Percentiles rank a stretch among this genome's conserved stretches.
phyloP scores from a whole-genome alignment of 179 eudicot genomes.

The Nepenthes alata region DNA sequence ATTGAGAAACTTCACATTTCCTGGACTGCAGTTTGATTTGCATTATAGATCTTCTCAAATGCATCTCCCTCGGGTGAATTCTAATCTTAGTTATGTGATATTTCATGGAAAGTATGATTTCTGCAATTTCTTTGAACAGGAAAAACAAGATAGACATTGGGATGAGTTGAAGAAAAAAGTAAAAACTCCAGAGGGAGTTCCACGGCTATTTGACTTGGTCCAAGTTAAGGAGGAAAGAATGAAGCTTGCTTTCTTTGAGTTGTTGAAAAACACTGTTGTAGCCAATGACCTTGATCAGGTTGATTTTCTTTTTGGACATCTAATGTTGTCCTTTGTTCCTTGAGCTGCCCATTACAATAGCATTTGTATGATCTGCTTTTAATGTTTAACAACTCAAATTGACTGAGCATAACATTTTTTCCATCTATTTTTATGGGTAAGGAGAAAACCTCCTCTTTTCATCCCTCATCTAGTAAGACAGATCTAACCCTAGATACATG shows the following conservation, averaged over 20 bases:
- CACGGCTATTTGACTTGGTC: slow-evolving; percentile 82
- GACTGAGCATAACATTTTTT: too few species aligned
- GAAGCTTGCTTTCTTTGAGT: slow-evolving; percentile 79
- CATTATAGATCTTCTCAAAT: too few species aligned
- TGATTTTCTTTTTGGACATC: neutral
- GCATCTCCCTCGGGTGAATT: too few species aligned
- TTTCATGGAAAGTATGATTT: neutral
- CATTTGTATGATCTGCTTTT: neutral
- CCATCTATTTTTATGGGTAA: too few species aligned
- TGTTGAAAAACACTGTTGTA: slow-evolving; percentile 85
- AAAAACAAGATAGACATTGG: slow-evolving; percentile 62
- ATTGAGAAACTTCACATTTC: too few species aligned
- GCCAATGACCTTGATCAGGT: slow-evolving; percentile 96
- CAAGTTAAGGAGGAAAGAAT: slow-evolving; percentile 72
- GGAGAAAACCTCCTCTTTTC: too few species aligned
- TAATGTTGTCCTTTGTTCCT: neutral
- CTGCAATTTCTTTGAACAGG: slow-evolving; percentile 35
- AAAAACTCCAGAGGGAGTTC: slow-evolving; percentile 76
- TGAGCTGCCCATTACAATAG: neutral
- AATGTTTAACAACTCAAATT: too few species aligned
- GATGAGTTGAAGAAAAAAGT: slow-evolving; percentile 57
- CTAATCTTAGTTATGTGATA: too few species aligned
- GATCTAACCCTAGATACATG: too few species aligned
- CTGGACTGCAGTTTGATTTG: too few species aligned
- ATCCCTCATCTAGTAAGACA: too few species aligned